A percentile compares a stretch with the other conserved stretches of the same genome.
Conservation (phyloP, 1,139 yeast genomes). For the Geotrichum siamense region DNA sequence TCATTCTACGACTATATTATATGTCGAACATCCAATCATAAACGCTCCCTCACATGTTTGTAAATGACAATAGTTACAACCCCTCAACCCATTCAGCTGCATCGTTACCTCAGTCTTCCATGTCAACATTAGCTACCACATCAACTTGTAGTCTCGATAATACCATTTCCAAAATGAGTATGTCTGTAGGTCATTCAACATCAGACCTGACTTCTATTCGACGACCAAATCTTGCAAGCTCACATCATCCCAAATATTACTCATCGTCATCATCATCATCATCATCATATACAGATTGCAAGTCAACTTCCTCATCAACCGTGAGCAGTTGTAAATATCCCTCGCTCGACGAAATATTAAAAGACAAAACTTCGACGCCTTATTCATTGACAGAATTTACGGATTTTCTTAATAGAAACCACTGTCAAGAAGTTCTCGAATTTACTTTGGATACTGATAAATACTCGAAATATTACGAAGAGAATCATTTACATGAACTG, state of each 20-base stretch:
- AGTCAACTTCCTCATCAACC: background rate
- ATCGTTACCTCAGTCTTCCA: background rate
- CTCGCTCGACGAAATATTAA: constrained; percentile 28
- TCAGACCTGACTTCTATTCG: background rate
- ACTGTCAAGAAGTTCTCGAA: constrained; percentile 35
- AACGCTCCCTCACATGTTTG: no score
- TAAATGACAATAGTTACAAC: background rate
- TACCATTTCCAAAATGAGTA: background rate
- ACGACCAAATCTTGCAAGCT: background rate
- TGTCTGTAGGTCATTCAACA: background rate
- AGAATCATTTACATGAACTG: background rate
- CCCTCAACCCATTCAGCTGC: background rate
- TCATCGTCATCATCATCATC: constrained; percentile 1
- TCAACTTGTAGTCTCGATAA: background rate
- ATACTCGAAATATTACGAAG: constrained; percentile 20
- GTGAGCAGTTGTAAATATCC: constrained; percentile 20
- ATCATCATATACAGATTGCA: background rate
- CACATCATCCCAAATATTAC: background rate
- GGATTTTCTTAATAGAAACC: constrained; percentile 29
- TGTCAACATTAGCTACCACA: background rate
- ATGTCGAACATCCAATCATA: no score
- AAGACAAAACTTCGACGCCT: constrained; percentile 27
- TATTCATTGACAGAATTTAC: constrained; percentile 29
- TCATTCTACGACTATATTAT: no score
- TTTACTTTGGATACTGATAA: constrained; percentile 31